phyloP scores from a whole-genome alignment of 2,329 filamentous ascomycete genomes.

The Juglanconis oblonga region DNA sequence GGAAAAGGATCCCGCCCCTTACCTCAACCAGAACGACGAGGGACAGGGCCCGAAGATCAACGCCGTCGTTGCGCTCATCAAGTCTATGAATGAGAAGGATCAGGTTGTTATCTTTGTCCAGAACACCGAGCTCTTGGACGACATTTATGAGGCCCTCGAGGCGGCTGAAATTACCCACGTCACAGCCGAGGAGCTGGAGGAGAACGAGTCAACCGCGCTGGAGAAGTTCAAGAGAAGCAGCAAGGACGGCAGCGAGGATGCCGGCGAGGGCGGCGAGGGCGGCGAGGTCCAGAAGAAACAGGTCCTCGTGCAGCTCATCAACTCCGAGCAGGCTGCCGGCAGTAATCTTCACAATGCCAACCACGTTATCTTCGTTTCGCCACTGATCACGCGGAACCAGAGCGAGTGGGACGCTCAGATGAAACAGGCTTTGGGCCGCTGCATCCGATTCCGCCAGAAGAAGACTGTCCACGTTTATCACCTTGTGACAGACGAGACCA shows the following conservation, averaged over 20 bases:
- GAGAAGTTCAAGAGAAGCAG: constrained; percentile 26
- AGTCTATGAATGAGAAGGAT: constrained; percentile 22
- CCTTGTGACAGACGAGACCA: constrained; percentile 34
- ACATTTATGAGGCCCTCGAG: constrained; percentile 24
- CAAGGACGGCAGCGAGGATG: too few relatives aligned
- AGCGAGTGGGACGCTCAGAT: constrained; percentile 33
- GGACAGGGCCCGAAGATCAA: constrained; percentile 21
- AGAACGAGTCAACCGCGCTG: constrained; percentile 16
- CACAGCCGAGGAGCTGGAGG: background rate
- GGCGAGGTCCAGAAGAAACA: constrained; percentile 9
- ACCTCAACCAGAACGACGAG: constrained; percentile 1
- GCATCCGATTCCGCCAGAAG: constrained; percentile 37
- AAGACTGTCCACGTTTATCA: constrained; percentile 38
- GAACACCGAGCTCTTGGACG: constrained; percentile 26
- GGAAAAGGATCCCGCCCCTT: background rate
- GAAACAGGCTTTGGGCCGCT: constrained; percentile 38
- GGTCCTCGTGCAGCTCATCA: constrained; percentile 37
- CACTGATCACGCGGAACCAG: constrained; percentile 29
- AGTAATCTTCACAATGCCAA: constrained; percentile 40
- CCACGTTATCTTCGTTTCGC: constrained; percentile 39
- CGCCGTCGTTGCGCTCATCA: constrained; percentile 23
- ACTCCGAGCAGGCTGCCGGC: constrained; percentile 36
- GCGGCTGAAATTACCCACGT: constrained; percentile 17
- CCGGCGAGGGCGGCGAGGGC: background rate
- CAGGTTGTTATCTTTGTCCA: constrained; percentile 37